phyloP scores from a whole-genome alignment of 1,284 basidiomycete genomes.

The Malassezia caprae region DNA sequence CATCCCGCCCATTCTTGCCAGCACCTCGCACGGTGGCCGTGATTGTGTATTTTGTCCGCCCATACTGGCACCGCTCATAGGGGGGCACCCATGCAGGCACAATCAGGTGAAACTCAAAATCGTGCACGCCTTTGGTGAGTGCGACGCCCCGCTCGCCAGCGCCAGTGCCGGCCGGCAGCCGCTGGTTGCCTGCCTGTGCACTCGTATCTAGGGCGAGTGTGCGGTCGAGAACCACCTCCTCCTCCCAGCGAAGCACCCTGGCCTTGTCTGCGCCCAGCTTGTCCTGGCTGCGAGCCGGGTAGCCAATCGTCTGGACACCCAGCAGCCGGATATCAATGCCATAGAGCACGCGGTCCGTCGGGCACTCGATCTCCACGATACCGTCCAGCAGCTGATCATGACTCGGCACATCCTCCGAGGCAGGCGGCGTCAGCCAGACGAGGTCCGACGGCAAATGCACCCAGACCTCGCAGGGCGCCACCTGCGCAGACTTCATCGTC shows the following conservation, averaged over 20 bases:
- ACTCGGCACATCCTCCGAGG: conserved; percentile 27
- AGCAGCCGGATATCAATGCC: conserved; percentile 32
- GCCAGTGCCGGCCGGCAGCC: background rate
- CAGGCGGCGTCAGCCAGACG: conserved; percentile 37
- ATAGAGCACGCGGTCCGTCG: conserved; percentile 36
- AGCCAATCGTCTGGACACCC: conserved; percentile 36
- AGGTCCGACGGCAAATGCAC: conserved; percentile 41
- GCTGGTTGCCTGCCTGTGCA: conserved; percentile 22
- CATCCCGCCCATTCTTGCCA: conserved; percentile 30
- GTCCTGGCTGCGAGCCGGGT: conserved; percentile 19
- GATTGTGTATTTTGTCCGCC: conserved; percentile 37
- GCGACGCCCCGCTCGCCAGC: conserved; percentile 18
- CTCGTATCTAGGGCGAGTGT: conserved; percentile 27
- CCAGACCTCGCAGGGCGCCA: conserved; percentile 36
- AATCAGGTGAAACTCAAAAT: conserved; percentile 46
- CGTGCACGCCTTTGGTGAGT: conserved; percentile 39
- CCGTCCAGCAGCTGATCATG: conserved; percentile 44
- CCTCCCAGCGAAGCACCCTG: conserved; percentile 33
- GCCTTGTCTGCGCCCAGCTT: background rate
- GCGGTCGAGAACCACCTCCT: conserved; percentile 40
- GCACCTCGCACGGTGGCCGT: conserved; percentile 42
- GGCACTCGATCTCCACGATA: conserved; percentile 43
- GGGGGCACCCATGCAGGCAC: conserved; percentile 40
- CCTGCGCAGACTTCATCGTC: background rate
- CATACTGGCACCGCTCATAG: conserved; percentile 42